These are phyloP conservation scores for Rhododendron williamsianum DNA, from an alignment of 148 eudicot species.

Conservation along the genomic window DNA sequence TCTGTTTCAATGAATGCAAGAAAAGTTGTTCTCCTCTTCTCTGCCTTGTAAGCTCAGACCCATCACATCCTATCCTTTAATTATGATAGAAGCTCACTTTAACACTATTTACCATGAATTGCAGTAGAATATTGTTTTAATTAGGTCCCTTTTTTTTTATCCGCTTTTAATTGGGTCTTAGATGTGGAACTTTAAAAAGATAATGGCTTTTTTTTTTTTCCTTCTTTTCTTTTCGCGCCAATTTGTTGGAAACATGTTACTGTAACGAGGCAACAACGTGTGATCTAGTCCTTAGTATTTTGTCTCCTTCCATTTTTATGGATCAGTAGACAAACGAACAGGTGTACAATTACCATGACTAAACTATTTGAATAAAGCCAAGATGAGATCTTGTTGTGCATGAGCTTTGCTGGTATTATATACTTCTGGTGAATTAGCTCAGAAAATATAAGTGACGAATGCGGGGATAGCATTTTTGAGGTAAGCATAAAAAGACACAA, in stretches of 20 bases:
- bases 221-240: neutral
- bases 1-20: neutral
- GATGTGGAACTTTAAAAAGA: neutral
- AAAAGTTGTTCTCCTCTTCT: constrained; percentile 2
- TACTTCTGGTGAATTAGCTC: neutral
- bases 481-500: neutral
- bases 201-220: neutral
- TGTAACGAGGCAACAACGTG: neutral
- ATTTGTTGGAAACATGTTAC: neutral
- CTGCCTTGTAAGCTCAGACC: neutral
- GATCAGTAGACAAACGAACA: neutral
- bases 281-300: neutral
- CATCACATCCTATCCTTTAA: neutral
- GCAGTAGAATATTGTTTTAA: neutral
- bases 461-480: neutral
- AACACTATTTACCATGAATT: neutral
- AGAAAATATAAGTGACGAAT: neutral
- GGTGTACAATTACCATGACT: neutral
- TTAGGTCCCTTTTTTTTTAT: neutral
- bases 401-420: neutral
- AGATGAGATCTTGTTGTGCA: neutral
- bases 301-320: neutral
- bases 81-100: neutral
- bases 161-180: neutral
- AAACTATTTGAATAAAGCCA: neutral